phyloP scores from a whole-genome alignment of 768 basidiomycete species.

The Trametes cubensis region DNA sequence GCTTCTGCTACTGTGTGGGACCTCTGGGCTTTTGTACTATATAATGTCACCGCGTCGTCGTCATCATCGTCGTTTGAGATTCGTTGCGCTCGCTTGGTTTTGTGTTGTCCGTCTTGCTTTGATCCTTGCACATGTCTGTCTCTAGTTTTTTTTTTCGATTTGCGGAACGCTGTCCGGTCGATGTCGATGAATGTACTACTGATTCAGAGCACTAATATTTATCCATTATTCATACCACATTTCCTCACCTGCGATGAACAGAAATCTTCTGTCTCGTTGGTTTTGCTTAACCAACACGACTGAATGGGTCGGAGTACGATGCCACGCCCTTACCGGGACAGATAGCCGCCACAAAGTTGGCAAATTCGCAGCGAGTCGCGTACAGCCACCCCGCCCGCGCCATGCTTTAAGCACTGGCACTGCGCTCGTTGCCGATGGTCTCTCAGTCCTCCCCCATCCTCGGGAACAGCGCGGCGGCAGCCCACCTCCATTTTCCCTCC shows the following conservation, averaged over 20 bases:
- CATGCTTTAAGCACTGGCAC: background rate
- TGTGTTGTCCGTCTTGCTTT: constrained; percentile 22
- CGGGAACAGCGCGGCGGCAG: background rate
- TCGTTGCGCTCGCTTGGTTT: background rate
- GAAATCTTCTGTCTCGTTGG: too few species aligned
- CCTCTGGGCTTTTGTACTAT: background rate
- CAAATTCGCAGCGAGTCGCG: too few species aligned
- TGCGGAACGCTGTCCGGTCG: constrained; percentile 12
- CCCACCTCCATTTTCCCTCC: background rate
- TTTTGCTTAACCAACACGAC: too few species aligned
- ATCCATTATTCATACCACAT: background rate
- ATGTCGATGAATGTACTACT: constrained; percentile 13
- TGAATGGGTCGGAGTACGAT: too few species aligned
- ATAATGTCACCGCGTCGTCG: background rate
- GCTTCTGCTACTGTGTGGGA: too few species aligned
- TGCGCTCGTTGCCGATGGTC: constrained; percentile 4
- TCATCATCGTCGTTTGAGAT: background rate
- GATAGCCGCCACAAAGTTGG: too few species aligned
- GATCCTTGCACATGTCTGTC: constrained; percentile 10
- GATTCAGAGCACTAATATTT: constrained; percentile 12
- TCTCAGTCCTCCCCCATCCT: constrained; percentile 2
- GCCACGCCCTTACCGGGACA: too few species aligned
- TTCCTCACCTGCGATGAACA: too few species aligned
- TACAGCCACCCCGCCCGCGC: background rate
- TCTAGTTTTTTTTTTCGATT: constrained; percentile 5